Evolutionary conservation across 805 yeast genomes (phyloP).

Genomic region (Nakazawaea ambrosiae): DNA sequence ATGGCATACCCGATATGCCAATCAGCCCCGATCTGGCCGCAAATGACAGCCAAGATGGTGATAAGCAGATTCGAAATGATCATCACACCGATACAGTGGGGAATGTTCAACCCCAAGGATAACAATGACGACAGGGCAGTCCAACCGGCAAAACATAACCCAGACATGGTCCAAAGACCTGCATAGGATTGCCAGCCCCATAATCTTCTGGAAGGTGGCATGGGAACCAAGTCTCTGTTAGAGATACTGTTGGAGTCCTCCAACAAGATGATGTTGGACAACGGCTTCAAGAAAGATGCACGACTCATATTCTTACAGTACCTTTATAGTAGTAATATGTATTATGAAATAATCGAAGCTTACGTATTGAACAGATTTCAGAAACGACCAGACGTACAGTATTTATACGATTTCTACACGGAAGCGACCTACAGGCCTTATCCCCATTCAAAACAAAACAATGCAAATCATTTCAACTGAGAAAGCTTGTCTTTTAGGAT

Average conservation of each 20-base stretch:
- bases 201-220: constrained; percentile 36
- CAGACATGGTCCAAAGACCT: constrained; percentile 33
- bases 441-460: too few species aligned
- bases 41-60: constrained; percentile 15
- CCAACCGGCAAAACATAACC: constrained; percentile 7
- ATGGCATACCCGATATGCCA: constrained; percentile 21
- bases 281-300: neutral
- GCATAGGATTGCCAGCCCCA: constrained; percentile 38
- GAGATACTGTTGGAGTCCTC: constrained; percentile 3
- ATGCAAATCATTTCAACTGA: too few species aligned
- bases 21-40: constrained; percentile 20
- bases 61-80: constrained; percentile 20
- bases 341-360: too few species aligned
- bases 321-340: too few species aligned
- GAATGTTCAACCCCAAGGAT: constrained; percentile 18
- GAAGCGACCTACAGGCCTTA: too few species aligned
- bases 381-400: too few species aligned
- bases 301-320: neutral
- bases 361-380: too few species aligned
- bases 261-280: neutral
- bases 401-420: too few species aligned
- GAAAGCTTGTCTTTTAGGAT: too few species aligned
- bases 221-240: constrained; percentile 36
- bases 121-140: constrained; percentile 16
- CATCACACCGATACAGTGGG: constrained; percentile 21